These are phyloP conservation scores for Climacium dendroides DNA, from an alignment of 225 moss, liverwort and hornwort genomes.

Conservation along the genomic window DNA sequence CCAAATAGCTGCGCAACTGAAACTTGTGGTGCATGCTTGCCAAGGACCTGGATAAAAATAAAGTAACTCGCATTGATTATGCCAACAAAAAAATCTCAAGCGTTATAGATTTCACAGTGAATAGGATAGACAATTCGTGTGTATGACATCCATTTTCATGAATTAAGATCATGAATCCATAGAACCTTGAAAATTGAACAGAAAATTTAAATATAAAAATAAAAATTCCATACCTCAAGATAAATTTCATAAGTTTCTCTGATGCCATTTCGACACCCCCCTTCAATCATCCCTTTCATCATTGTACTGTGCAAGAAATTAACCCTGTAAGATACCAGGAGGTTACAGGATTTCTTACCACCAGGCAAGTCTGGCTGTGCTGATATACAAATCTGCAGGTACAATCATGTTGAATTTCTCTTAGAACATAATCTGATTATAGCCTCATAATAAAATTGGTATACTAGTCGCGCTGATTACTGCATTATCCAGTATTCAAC, in stretches of 20 bases:
- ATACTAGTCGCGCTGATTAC: neutral
- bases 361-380: neutral
- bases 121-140: neutral
- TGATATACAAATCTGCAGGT: constrained; percentile 35
- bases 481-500: too few relatives aligned
- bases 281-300: constrained; percentile 4
- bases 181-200: neutral
- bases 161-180: neutral
- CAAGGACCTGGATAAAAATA: constrained; percentile 29
- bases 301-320: neutral
- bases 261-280: neutral
- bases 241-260: neutral
- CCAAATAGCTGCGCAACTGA: neutral
- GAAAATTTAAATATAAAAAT: too few relatives aligned
- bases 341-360: neutral
- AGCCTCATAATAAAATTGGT: neutral
- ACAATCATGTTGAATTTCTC: neutral
- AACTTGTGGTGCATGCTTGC: constrained; percentile 29
- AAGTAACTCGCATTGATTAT: neutral
- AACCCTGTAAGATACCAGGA: neutral
- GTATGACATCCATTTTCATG: neutral
- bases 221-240: neutral
- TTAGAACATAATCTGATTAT: neutral
- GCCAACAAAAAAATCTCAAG: neutral
- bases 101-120: neutral